Percentiles rank a stretch among this genome's conserved stretches.
Evolutionary conservation across 177 flowering plant genomes (phyloP).

Genomic region (Tripterygium wilfordii): DNA sequence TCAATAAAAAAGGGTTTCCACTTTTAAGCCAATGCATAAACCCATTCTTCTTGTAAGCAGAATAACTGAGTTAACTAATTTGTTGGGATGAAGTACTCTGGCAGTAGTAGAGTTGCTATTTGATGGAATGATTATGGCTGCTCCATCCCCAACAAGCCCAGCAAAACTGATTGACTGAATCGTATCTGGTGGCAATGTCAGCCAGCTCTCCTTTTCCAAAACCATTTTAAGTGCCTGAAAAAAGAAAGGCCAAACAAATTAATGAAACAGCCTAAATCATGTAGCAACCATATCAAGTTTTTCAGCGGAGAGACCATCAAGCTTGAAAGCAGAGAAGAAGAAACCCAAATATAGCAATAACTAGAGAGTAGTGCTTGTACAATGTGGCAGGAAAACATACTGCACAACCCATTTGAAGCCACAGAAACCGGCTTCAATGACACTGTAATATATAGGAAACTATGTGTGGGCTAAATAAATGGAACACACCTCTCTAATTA

Average conservation of each 20-base stretch:
- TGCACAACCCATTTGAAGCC: too few relatives aligned
- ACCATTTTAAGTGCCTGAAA: conserved; percentile 93
- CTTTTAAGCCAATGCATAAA: conserved; percentile 63
- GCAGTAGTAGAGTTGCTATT: conserved; percentile 30
- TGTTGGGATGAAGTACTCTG: conserved; percentile 29
- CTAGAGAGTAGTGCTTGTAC: too few relatives aligned
- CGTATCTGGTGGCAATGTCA: conserved; percentile 70
- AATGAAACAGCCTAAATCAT: too few relatives aligned
- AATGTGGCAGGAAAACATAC: too few relatives aligned
- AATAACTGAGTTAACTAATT: conserved; percentile 27
- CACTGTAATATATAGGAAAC: too few relatives aligned
- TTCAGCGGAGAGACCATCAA: too few relatives aligned
- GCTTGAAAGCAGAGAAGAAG: too few relatives aligned
- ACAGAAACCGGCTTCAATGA: too few relatives aligned
- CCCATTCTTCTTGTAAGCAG: conserved; percentile 40
- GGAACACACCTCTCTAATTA: too few relatives aligned
- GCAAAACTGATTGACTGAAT: conserved; percentile 78
- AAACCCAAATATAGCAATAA: too few relatives aligned
- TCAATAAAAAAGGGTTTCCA: conserved; percentile 71
- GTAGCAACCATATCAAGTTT: too few relatives aligned
- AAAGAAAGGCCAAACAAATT: background rate
- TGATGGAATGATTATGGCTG: conserved; percentile 59
- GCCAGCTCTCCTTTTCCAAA: conserved; percentile 89
- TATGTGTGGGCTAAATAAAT: too few relatives aligned
- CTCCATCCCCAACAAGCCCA: conserved; percentile 96